A percentile compares a stretch with the other conserved stretches of the same genome.
Evolutionary conservation across 2,329 filamentous ascomycete genomes (phyloP).

Genomic region (Aspergillus melleus): DNA sequence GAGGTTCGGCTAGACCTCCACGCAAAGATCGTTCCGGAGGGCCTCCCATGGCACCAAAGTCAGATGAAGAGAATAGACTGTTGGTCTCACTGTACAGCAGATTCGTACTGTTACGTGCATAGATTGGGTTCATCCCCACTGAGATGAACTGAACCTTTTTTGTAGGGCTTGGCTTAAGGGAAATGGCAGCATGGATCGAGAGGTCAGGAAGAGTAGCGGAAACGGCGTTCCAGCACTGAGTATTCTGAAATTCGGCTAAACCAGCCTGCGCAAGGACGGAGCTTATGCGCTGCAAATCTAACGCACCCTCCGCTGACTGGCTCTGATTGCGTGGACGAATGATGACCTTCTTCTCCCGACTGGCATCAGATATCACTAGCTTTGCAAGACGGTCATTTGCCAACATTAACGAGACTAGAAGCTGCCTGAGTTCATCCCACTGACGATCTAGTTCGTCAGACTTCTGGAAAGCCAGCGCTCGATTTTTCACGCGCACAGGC

Average conservation of each 20-base stretch:
- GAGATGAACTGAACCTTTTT: slow-evolving; percentile 79
- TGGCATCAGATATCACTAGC: slow-evolving; percentile 59
- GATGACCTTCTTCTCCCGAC: slow-evolving; percentile 39
- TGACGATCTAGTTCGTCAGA: slow-evolving; percentile 58
- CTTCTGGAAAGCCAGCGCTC: slow-evolving; percentile 57
- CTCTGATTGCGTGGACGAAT: slow-evolving; percentile 22
- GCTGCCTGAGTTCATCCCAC: slow-evolving; percentile 63
- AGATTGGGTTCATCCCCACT: slow-evolving; percentile 68
- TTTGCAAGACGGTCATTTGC: slow-evolving; percentile 62
- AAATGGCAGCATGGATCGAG: slow-evolving; percentile 70
- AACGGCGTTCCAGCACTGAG: slow-evolving; percentile 66
- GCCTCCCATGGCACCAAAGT: slow-evolving; percentile 67
- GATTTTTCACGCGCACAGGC: slow-evolving; percentile 84
- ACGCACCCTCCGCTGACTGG: slow-evolving; percentile 1
- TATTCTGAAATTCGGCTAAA: slow-evolving; percentile 56
- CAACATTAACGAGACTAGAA: slow-evolving; percentile 66
- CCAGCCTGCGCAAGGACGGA: slow-evolving; percentile 66
- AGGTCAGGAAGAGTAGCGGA: slow-evolving; percentile 65
- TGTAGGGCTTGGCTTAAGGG: slow-evolving; percentile 66
- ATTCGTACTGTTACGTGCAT: slow-evolving; percentile 57
- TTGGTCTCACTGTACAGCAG: slow-evolving; percentile 78
- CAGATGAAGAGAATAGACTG: slow-evolving; percentile 70
- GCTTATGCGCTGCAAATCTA: slow-evolving; percentile 39
- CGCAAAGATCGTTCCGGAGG: slow-evolving; percentile 11
- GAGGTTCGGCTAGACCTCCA: background rate